Percentiles rank a stretch among this genome's conserved stretches.
Conservation (phyloP, 345 rosid species). For the Euphorbia lathyris region DNA sequence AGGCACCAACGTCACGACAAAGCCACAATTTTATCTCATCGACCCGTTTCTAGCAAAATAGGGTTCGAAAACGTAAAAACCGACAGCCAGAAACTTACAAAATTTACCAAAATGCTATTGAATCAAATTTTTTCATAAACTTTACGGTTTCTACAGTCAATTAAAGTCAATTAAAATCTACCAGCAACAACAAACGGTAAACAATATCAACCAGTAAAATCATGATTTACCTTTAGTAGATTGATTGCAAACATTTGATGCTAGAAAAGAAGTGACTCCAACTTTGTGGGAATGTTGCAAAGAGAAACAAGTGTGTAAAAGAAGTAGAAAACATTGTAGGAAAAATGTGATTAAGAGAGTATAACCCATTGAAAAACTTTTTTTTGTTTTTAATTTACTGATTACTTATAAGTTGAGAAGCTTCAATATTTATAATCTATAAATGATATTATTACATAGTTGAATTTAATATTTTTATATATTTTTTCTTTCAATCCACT, state of each 20-base stretch:
- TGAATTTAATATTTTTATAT: background rate
- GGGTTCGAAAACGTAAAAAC: too few species aligned
- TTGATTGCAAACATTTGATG: slow-evolving; percentile 9
- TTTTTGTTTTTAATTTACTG: background rate
- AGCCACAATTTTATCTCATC: too few species aligned
- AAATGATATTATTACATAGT: background rate
- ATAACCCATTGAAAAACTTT: background rate
- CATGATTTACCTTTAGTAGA: slow-evolving; percentile 5
- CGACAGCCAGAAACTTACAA: too few species aligned
- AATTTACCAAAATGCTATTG: too few species aligned
- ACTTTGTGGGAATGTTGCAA: background rate
- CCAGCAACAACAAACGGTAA: background rate
- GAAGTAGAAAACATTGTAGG: background rate
- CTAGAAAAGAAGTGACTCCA: background rate
- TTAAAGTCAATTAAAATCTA: too few species aligned
- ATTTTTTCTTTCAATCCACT: background rate
- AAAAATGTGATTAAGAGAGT: background rate
- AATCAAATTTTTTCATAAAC: too few species aligned
- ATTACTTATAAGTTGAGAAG: background rate
- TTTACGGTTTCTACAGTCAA: too few species aligned
- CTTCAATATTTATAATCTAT: background rate
- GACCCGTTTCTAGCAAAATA: too few species aligned
- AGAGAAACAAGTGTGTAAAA: background rate
- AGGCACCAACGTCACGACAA: too few species aligned
- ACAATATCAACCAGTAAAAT: background rate